These are phyloP conservation scores for Globisporangium cylindrosporum DNA, from an alignment of 352 stramenopile species.

Conservation along the genomic window DNA sequence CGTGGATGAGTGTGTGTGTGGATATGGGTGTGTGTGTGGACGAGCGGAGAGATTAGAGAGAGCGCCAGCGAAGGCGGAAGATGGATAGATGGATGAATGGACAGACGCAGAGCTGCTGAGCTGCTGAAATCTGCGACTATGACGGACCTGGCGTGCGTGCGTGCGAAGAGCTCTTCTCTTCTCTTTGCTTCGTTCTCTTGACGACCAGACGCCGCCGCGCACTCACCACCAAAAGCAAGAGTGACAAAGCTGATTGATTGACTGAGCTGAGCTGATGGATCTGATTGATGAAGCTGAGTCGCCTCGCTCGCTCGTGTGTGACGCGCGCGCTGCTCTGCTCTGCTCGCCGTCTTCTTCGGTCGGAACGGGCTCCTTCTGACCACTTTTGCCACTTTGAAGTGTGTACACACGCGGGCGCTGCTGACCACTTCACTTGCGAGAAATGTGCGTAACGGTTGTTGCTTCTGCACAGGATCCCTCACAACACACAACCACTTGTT, in stretches of 20 bases:
- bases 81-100: not conserved
- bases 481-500: not conserved
- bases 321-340: not conserved
- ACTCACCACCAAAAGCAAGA: not conserved
- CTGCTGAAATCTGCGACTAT: not conserved
- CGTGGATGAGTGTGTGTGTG: not conserved
- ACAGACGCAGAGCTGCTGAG: not conserved
- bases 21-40: not conserved
- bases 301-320: not conserved
- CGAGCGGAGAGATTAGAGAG: not conserved
- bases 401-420: conserved; percentile 12
- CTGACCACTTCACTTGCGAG: conserved; percentile 14
- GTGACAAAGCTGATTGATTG: not conserved
- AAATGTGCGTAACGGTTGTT: conserved; percentile 3
- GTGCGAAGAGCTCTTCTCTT: not conserved
- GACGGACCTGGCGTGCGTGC: not conserved
- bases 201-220: no score
- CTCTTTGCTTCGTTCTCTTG: not conserved
- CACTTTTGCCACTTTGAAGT: conserved; percentile 15
- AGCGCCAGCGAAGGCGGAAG: not conserved
- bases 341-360: not conserved
- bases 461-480: not conserved
- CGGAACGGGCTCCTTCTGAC: conserved; percentile 19
- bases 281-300: conserved; percentile 2
- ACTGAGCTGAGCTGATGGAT: not conserved